phyloP scores from a whole-genome alignment of 129 eudicot genomes.

The Dittrichia graveolens region DNA sequence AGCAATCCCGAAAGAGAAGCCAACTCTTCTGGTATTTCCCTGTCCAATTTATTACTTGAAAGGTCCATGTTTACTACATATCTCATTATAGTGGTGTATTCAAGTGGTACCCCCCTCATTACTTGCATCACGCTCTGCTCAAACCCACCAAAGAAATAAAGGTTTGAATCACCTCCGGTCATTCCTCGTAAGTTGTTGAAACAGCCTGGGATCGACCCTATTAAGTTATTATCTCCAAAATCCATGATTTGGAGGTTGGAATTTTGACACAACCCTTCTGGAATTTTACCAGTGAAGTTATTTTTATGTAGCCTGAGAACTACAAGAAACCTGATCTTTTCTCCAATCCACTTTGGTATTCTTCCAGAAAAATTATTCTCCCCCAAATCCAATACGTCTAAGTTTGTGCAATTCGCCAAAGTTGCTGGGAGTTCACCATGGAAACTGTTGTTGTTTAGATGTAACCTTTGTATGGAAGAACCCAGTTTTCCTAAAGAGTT shows the following conservation, averaged over 20 bases:
- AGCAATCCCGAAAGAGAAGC: conserved; percentile 22
- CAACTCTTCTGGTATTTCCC: conserved; percentile 34
- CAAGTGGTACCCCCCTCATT: conserved; percentile 32
- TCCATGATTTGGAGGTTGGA: conserved; percentile 33
- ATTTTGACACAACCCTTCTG: conserved; percentile 19
- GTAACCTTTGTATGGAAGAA: conserved; percentile 31
- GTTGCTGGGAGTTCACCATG: conserved; percentile 30
- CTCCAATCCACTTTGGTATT: conserved; percentile 41
- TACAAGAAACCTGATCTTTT: conserved; percentile 11
- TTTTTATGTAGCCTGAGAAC: conserved; percentile 35
- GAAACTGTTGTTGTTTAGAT: conserved; percentile 42
- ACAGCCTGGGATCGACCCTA: conserved; percentile 23
- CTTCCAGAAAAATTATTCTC: conserved; percentile 36
- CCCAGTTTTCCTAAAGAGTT: conserved; percentile 32
- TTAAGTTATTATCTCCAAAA: conserved; percentile 27
- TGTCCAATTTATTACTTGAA: conserved; percentile 31
- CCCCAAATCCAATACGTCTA: conserved; percentile 31
- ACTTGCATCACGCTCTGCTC: conserved; percentile 35
- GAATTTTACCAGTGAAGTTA: conserved; percentile 31
- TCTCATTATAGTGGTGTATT: conserved; percentile 30
- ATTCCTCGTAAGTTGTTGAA: conserved; percentile 25
- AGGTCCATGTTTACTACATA: conserved; percentile 35
- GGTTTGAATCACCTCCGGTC: conserved; percentile 23
- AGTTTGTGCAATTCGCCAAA: conserved; percentile 25
- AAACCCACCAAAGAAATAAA: conserved; percentile 26